Evolutionary conservation across 208 protist genomes (phyloP).

Genomic region (Trypanosoma brucei): DNA sequence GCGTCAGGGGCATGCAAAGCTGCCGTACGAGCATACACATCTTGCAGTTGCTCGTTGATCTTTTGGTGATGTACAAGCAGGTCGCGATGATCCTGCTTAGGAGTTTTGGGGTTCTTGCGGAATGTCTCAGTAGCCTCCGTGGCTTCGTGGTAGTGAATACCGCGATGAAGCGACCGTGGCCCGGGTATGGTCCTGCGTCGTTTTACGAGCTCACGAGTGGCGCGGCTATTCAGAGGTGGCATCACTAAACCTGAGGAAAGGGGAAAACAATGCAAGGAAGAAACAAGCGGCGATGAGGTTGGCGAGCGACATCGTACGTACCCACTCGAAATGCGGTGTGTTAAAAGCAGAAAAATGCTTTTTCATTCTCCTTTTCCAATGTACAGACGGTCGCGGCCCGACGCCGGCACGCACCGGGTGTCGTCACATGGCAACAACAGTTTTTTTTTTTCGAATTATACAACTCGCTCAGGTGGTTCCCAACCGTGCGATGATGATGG

Average conservation of each 20-base stretch:
- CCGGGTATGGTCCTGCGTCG: slow-evolving; percentile 55
- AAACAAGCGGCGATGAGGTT: slow-evolving; percentile 5
- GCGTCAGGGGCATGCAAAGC: slow-evolving; percentile 60
- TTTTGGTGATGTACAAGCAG: slow-evolving; percentile 87
- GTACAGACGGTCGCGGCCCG: no score
- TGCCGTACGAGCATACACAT: slow-evolving; percentile 74
- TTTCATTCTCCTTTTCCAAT: no score
- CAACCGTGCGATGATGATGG: no score
- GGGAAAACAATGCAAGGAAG: slow-evolving; percentile 3
- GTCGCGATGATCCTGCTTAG: slow-evolving; percentile 56
- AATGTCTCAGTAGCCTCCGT: slow-evolving; percentile 30
- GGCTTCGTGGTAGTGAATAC: slow-evolving; percentile 78
- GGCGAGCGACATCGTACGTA: neutral
- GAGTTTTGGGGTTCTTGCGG: slow-evolving; percentile 33
- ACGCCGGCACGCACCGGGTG: no score
- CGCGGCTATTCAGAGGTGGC: slow-evolving; percentile 73
- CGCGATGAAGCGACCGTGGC: slow-evolving; percentile 71
- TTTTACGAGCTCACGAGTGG: slow-evolving; percentile 62
- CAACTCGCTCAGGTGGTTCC: no score
- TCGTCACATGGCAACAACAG: no score
- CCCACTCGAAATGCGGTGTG: no score
- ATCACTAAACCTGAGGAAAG: slow-evolving; percentile 18
- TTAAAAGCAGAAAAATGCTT: no score
- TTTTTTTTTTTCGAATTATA: no score
- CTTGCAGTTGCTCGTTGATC: slow-evolving; percentile 76